These are phyloP conservation scores for Phytophthora idaei DNA, from an alignment of 352 stramenopile species.

Conservation along the genomic window DNA sequence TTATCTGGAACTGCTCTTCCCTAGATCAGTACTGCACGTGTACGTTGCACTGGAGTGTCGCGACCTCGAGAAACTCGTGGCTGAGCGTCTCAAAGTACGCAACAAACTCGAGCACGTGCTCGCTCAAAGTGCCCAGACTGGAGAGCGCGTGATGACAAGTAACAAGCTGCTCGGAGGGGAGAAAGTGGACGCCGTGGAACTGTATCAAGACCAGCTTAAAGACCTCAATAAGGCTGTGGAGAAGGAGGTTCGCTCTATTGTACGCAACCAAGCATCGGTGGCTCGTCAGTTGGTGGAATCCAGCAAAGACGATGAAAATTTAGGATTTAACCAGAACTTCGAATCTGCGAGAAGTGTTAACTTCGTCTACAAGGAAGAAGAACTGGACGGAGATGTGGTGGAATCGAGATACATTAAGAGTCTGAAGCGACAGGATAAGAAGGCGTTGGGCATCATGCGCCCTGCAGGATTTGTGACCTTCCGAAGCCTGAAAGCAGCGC, in stretches of 20 bases:
- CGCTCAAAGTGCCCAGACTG: conserved; percentile 61
- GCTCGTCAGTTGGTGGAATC: conserved; percentile 65
- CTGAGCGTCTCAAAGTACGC: conserved; percentile 68
- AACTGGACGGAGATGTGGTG: conserved; percentile 33
- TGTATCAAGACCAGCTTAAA: conserved; percentile 73
- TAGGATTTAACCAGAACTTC: conserved; percentile 25
- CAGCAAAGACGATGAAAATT: conserved; percentile 43
- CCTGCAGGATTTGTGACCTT: conserved; percentile 83
- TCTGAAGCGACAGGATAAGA: conserved; percentile 47
- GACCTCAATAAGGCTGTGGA: conserved; percentile 76
- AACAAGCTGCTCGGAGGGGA: conserved; percentile 47
- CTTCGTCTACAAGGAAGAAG: conserved; percentile 40
- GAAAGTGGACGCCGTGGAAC: conserved; percentile 72
- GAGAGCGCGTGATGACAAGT: conserved; percentile 56
- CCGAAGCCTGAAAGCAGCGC: conserved; percentile 68
- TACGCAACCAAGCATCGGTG: conserved; percentile 67
- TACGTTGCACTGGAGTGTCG: conserved; percentile 81
- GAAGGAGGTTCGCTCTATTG: conserved; percentile 73
- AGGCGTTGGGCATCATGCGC: conserved; percentile 67
- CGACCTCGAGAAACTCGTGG: conserved; percentile 76
- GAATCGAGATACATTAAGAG: conserved; percentile 72
- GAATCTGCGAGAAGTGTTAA: conserved; percentile 40
- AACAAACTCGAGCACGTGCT: conserved; percentile 74
- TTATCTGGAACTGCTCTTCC: conserved; percentile 79
- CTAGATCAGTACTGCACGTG: conserved; percentile 66